A percentile compares a stretch with the other conserved stretches of the same genome.
These are phyloP conservation scores for Sequoiadendron giganteum DNA, from an alignment of 75 land plant species.

Conservation along the genomic window DNA sequence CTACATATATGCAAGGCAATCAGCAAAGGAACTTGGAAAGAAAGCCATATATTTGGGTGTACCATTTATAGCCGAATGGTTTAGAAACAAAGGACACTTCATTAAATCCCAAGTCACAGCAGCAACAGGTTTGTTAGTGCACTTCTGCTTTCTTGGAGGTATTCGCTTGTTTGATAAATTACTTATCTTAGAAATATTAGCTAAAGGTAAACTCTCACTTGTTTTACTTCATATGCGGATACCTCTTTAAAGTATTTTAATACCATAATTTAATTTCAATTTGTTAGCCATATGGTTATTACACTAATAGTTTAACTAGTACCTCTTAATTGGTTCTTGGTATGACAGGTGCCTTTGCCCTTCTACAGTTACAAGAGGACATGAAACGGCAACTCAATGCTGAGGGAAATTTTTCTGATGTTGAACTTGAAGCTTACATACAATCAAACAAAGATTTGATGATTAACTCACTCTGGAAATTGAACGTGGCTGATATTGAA, in stretches of 20 bases:
- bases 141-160: slow-evolving; percentile 1
- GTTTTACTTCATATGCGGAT: not conserved
- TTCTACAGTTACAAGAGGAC: slow-evolving; percentile 87
- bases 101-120: slow-evolving; percentile 95
- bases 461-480: slow-evolving; percentile 79
- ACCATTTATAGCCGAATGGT: slow-evolving; percentile 92
- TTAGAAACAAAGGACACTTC: slow-evolving; percentile 91
- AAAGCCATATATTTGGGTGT: slow-evolving; percentile 80
- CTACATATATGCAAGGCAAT: slow-evolving; percentile 84
- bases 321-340: not conserved
- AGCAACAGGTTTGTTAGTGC: slow-evolving; percentile 56
- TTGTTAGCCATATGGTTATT: not conserved
- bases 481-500: slow-evolving; percentile 81
- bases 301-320: not conserved
- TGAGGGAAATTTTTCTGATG: slow-evolving; percentile 56
- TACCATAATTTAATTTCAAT: not conserved
- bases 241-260: not conserved
- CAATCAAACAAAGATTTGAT: slow-evolving; percentile 59
- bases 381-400: slow-evolving; percentile 68
- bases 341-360: slow-evolving; percentile 70
- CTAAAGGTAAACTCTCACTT: not conserved
- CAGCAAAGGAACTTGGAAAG: slow-evolving; percentile 95
- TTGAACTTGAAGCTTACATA: slow-evolving; percentile 59
- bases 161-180: not conserved
- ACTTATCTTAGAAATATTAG: not conserved